phyloP scores from a whole-genome alignment of 495 filamentous ascomycete genomes.

The Aspergillus asperescens region DNA sequence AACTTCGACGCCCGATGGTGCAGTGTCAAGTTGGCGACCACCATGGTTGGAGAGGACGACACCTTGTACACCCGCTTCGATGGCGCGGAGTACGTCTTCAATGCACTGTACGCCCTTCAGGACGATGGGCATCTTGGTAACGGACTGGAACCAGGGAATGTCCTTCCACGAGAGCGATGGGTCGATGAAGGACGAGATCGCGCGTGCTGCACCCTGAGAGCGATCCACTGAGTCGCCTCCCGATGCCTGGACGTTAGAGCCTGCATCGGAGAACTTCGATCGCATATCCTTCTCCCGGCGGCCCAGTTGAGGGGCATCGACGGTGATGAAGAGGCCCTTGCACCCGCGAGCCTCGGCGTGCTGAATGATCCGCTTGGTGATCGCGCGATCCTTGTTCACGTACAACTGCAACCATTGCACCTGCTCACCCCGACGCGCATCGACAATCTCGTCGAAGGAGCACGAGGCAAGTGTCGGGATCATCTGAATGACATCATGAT shows the following conservation, averaged over 20 bases:
- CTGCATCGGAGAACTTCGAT: conserved; percentile 80
- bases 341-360: conserved; percentile 91
- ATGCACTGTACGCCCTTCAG: conserved; percentile 96
- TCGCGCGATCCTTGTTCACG: conserved; percentile 92
- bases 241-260: conserved; percentile 70
- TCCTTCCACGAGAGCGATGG: conserved; percentile 86
- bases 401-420: conserved; percentile 97
- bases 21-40: conserved; percentile 92
- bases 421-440: conserved; percentile 73
- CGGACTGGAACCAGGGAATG: conserved; percentile 86
- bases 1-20: conserved; percentile 85
- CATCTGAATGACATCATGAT: conserved; percentile 91
- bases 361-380: conserved; percentile 84
- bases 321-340: conserved; percentile 96
- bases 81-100: conserved; percentile 84
- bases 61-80: conserved; percentile 79
- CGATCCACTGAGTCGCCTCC: conserved; percentile 65
- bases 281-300: conserved; percentile 95
- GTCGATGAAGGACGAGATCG: conserved; percentile 95
- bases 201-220: conserved; percentile 84
- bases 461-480: conserved; percentile 97
- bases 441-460: conserved; percentile 94
- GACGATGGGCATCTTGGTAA: conserved; percentile 95
- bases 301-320: conserved; percentile 93
- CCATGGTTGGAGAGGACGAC: conserved; percentile 97